phyloP scores from a whole-genome alignment of 352 stramenopile genomes.

The Phytophthora cactorum region DNA sequence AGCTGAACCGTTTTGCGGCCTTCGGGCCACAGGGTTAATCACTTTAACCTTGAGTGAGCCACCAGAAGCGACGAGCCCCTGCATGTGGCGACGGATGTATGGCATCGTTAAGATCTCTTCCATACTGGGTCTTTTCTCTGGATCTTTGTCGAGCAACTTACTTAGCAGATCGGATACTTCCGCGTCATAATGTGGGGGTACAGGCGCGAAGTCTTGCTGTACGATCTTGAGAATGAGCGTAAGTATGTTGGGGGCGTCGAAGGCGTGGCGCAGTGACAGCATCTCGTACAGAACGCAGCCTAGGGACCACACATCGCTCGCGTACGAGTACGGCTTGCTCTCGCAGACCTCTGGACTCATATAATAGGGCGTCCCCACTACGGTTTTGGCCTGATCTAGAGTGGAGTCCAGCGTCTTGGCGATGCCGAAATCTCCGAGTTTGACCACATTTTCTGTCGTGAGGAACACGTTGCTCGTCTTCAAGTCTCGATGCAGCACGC shows the following conservation, averaged over 20 bases:
- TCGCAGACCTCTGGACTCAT: constrained; percentile 95
- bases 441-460: constrained; percentile 85
- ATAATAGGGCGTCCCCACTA: constrained; percentile 94
- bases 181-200: constrained; percentile 66
- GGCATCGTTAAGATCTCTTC: constrained; percentile 77
- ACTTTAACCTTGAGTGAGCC: constrained; percentile 56
- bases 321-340: constrained; percentile 92
- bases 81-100: constrained; percentile 80
- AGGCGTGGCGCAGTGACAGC: constrained; percentile 82
- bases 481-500: constrained; percentile 93
- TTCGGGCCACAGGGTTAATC: constrained; percentile 40
- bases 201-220: constrained; percentile 69
- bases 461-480: constrained; percentile 96
- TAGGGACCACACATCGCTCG: constrained; percentile 94
- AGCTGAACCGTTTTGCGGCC: constrained; percentile 38
- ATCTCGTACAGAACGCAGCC: constrained; percentile 93
- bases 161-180: constrained; percentile 62
- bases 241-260: constrained; percentile 86
- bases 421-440: constrained; percentile 95
- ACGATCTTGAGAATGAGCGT: constrained; percentile 87
- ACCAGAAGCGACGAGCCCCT: constrained; percentile 65
- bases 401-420: constrained; percentile 86
- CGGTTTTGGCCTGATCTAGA: constrained; percentile 86
- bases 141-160: constrained; percentile 70
- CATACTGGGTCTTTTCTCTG: constrained; percentile 68